Conservation (phyloP, 2,329 filamentous ascomycete species). For the Pseudogymnoascus sp. region DNA sequence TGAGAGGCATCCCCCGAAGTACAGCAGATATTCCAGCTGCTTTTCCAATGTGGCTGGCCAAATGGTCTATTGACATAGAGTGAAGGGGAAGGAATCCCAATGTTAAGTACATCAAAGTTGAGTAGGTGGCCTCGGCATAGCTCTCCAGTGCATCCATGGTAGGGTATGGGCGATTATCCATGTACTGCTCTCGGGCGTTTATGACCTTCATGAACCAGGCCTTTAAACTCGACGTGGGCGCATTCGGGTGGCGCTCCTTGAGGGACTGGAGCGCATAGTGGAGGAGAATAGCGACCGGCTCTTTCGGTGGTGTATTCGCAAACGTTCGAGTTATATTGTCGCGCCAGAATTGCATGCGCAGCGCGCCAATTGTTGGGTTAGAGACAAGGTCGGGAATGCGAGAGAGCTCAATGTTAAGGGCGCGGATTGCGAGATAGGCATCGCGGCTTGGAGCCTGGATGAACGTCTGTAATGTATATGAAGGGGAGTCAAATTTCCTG, state of each 20-base stretch:
- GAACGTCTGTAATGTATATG: conserved; percentile 78
- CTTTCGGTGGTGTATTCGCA: conserved; percentile 69
- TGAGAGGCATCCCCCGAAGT: conserved; percentile 75
- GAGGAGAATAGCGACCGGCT: conserved; percentile 82
- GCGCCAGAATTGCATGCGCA: conserved; percentile 94
- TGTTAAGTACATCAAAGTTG: conserved; percentile 81
- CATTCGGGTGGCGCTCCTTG: conserved; percentile 33
- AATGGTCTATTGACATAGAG: conserved; percentile 79
- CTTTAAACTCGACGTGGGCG: conserved; percentile 41
- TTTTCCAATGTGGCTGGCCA: conserved; percentile 93
- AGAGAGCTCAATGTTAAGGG: conserved; percentile 87
- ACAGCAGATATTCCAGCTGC: conserved; percentile 81
- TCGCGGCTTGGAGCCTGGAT: conserved; percentile 66
- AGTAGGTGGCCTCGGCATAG: conserved; percentile 92
- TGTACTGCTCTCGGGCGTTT: conserved; percentile 69
- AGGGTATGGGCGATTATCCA: conserved; percentile 75
- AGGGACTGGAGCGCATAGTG: conserved; percentile 62
- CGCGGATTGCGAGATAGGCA: conserved; percentile 82
- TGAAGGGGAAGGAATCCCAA: conserved; percentile 70
- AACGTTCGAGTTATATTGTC: conserved; percentile 75
- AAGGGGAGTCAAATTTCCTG: conserved; percentile 82
- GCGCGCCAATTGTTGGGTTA: conserved; percentile 73
- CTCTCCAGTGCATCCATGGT: conserved; percentile 67
- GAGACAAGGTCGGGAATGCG: conserved; percentile 84
- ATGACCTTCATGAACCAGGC: conserved; percentile 73